Percentiles rank a stretch among this genome's conserved stretches.
phyloP scores from a whole-genome alignment of 148 eudicot species.

The Suaeda aralocaspica region DNA sequence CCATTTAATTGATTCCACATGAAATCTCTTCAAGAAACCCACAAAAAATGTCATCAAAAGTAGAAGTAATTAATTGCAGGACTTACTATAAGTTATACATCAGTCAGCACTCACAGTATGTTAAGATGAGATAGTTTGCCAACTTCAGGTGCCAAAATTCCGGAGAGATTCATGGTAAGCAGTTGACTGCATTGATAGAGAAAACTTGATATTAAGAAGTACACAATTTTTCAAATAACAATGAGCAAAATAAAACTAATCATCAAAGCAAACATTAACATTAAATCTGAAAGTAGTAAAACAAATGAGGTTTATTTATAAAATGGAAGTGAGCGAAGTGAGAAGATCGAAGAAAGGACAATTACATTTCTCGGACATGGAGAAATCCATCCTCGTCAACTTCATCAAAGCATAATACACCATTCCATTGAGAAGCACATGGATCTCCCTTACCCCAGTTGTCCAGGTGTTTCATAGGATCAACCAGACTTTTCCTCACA shows the following conservation, averaged over 20 bases:
- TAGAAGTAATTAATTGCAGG: not conserved
- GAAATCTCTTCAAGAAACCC: conserved; percentile 46
- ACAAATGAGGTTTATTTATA: too few species aligned
- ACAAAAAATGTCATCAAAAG: conserved; percentile 11
- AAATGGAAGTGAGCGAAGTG: not conserved
- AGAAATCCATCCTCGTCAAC: conserved; percentile 35
- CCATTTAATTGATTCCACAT: conserved; percentile 86
- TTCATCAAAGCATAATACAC: conserved; percentile 45
- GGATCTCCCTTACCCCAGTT: conserved; percentile 71
- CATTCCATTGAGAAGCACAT: conserved; percentile 61
- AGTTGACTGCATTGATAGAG: conserved; percentile 44
- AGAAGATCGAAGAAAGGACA: not conserved
- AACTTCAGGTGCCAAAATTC: conserved; percentile 68
- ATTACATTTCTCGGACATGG: conserved; percentile 69
- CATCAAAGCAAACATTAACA: not conserved
- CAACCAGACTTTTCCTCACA: conserved; percentile 41
- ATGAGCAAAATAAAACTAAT: not conserved
- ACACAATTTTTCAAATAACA: not conserved
- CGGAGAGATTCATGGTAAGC: conserved; percentile 66
- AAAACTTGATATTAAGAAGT: not conserved
- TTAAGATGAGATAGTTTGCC: conserved; percentile 53
- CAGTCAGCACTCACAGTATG: conserved; percentile 54
- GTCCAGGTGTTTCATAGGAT: conserved; percentile 43
- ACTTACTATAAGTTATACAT: not conserved
- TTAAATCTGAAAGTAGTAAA: not conserved